phyloP scores from a whole-genome alignment of 106 monocot species.

The Phalaenopsis aphrodite region DNA sequence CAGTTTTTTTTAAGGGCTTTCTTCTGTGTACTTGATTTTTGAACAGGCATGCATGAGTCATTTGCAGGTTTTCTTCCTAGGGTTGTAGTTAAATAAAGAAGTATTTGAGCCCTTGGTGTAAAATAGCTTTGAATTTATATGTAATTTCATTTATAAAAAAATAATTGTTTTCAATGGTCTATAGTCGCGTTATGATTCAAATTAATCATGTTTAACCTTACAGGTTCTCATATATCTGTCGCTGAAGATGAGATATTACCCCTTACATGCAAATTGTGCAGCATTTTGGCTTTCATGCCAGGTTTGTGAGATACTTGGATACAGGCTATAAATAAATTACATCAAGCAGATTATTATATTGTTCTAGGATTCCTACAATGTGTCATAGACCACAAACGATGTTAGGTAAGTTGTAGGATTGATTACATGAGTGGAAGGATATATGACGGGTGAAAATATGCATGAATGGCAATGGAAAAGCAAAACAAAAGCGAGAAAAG shows the following conservation, averaged over 20 bases:
- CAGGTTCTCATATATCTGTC: slow-evolving; percentile 14
- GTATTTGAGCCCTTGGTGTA: background rate
- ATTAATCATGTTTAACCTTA: background rate
- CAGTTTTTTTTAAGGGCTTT: background rate
- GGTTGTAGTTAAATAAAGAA: background rate
- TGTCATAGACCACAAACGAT: too few relatives aligned
- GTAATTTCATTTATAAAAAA: too few relatives aligned
- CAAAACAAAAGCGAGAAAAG: too few relatives aligned
- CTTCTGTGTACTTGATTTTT: background rate
- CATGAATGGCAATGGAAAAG: too few relatives aligned
- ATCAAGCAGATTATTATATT: too few relatives aligned
- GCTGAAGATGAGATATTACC: slow-evolving; percentile 16
- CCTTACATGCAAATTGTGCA: slow-evolving; percentile 26
- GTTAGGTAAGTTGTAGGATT: too few relatives aligned
- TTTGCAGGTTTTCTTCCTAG: background rate
- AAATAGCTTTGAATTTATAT: background rate
- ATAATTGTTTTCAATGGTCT: too few relatives aligned
- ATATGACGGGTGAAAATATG: too few relatives aligned
- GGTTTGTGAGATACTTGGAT: slow-evolving; percentile 12
- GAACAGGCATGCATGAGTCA: background rate
- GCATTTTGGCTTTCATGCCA: slow-evolving; percentile 26
- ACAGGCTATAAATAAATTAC: too few relatives aligned
- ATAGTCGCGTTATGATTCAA: too few relatives aligned
- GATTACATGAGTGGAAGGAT: too few relatives aligned
- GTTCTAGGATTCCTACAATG: too few relatives aligned